Evolutionary conservation across 1,284 basidiomycete genomes (phyloP).

Genomic region (Coriolopsis trogii): DNA sequence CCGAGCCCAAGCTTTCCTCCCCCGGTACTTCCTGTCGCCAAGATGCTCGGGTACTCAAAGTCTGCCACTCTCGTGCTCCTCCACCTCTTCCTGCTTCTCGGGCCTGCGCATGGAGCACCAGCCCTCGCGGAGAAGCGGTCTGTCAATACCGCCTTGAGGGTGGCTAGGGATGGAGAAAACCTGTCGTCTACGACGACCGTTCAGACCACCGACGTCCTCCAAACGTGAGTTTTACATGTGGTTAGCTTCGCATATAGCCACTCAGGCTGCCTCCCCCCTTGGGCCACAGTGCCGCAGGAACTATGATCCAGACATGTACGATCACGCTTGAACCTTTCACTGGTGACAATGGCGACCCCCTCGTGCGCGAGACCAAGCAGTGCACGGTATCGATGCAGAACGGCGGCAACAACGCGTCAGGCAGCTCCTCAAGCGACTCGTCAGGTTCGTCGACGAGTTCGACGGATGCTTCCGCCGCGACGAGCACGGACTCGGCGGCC

Average conservation of each 20-base stretch:
- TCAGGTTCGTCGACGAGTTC: slow-evolving; percentile 9
- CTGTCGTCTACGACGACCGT: slow-evolving; percentile 34
- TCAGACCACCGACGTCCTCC: slow-evolving; percentile 31
- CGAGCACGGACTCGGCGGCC: slow-evolving; percentile 1
- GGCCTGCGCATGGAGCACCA: slow-evolving; percentile 27
- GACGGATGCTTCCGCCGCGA: neutral
- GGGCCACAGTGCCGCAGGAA: slow-evolving; percentile 42
- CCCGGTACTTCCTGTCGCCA: slow-evolving; percentile 27
- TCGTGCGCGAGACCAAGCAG: slow-evolving; percentile 57
- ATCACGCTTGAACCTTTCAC: slow-evolving; percentile 59
- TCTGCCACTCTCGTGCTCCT: slow-evolving; percentile 37
- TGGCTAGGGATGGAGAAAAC: slow-evolving; percentile 23
- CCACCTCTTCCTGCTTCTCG: slow-evolving; percentile 36
- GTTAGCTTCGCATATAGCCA: slow-evolving; percentile 1
- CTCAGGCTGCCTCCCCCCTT: neutral
- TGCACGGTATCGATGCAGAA: slow-evolving; percentile 50
- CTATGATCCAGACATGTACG: slow-evolving; percentile 63
- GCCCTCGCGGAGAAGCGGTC: slow-evolving; percentile 19
- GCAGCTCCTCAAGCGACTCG: slow-evolving; percentile 21
- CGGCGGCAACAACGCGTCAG: slow-evolving; percentile 17
- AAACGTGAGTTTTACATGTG: slow-evolving; percentile 36
- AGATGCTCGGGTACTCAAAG: slow-evolving; percentile 37
- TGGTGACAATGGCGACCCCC: slow-evolving; percentile 48
- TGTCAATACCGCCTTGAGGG: slow-evolving; percentile 21
- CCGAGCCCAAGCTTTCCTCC: slow-evolving; percentile 10